Evolutionary conservation across 495 filamentous ascomycete species (phyloP), one percentile per base, ranked within the genome.

Genomic region (Neurospora africana): DNA sequence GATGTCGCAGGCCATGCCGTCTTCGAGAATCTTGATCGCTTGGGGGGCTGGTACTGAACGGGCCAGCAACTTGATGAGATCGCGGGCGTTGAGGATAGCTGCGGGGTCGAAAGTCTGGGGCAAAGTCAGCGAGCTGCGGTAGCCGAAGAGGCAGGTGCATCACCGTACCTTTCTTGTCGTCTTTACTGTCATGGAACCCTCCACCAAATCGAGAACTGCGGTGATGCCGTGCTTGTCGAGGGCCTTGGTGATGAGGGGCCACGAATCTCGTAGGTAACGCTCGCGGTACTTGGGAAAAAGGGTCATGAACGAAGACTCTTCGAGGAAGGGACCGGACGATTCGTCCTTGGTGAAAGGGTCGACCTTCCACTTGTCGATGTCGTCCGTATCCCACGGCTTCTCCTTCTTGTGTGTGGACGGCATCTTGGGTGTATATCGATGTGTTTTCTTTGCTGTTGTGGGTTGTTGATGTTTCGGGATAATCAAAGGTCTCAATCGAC

Each of bases 281-380:
- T 99, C 95, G 72, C 96, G 92, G 83, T 99, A 99, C 83, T 98
- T 98, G 65, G 95, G 95, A 82, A 99, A 99, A 3, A 98, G 89
- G 5, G 91, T 93, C 76, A 90, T 89, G 79, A 97, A 97, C 10
- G 91, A 82, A 0, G 80, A 97, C 83, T 99, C 95, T 82, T 98
- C 94, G 47, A 89, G 87, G 83, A 99, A 97, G 41, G 91, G 90
- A 70, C 96, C 95, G 47, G 87, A 91, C 61, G 84, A 83, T 82
- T 98, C 97, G 80, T 99, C 92, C 75, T 91, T 89, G 68, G 86
- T 94, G 85, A 99, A 97, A 36, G 89, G 83, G 68, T 97, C 93
- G 78, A 92, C 88, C 87, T 94, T 95, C 95, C 95, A 99, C 79
- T 97, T 97, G 80, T 99, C 95, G 75, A 98, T 93, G 77, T 97